Percentiles rank a stretch among this genome's conserved stretches.
Evolutionary conservation across 2,329 filamentous ascomycete genomes (phyloP).

Genomic region (Nothophoma quercina): DNA sequence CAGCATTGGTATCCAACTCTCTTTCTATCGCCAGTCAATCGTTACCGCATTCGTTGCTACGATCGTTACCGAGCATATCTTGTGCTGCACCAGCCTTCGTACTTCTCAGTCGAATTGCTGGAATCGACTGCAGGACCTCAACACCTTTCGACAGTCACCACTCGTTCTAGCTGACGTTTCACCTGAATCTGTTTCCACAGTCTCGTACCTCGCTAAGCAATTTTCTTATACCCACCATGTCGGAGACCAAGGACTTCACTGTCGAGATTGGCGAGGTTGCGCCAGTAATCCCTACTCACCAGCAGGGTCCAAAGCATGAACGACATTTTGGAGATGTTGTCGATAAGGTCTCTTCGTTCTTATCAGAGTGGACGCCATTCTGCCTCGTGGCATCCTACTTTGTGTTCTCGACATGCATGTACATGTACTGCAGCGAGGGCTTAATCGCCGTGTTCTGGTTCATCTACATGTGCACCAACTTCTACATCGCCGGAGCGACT

Average conservation of each 20-base stretch:
- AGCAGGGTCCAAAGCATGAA: slow-evolving; percentile 10
- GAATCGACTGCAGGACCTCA: neutral
- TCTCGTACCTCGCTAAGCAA: neutral
- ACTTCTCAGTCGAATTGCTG: neutral
- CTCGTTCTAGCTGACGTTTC: slow-evolving; percentile 30
- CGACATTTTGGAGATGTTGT: slow-evolving; percentile 8
- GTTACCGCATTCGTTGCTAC: neutral
- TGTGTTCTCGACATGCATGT: slow-evolving; percentile 52
- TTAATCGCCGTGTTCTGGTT: slow-evolving; percentile 55
- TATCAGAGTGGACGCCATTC: slow-evolving; percentile 54
- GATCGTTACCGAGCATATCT: neutral
- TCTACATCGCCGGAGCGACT: slow-evolving; percentile 54
- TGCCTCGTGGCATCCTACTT: slow-evolving; percentile 53
- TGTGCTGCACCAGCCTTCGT: slow-evolving; percentile 4
- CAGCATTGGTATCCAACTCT: neutral
- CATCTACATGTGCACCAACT: slow-evolving; percentile 55
- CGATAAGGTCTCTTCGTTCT: slow-evolving; percentile 35
- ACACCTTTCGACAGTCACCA: slow-evolving; percentile 26
- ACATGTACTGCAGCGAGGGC: slow-evolving; percentile 50
- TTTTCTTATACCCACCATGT: slow-evolving; percentile 25
- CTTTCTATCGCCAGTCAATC: neutral
- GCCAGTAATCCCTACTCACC: slow-evolving; percentile 14
- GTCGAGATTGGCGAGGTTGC: slow-evolving; percentile 37
- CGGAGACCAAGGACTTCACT: slow-evolving; percentile 33
- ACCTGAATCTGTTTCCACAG: neutral